phyloP scores from a whole-genome alignment of 345 rosid species.

The Populus simonii region DNA sequence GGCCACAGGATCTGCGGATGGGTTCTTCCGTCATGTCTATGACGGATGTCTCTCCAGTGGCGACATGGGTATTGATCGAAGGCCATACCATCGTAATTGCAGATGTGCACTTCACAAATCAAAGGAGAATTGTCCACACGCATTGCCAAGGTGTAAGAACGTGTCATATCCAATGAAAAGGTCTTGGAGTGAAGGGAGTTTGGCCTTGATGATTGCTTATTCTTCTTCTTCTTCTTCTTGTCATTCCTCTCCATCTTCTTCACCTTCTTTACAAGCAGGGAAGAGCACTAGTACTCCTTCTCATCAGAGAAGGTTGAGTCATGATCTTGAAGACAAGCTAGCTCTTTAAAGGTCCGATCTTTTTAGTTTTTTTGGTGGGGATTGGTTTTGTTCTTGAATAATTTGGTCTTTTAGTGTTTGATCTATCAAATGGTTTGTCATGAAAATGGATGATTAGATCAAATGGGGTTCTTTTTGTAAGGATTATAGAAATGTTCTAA shows the following conservation, averaged over 20 bases:
- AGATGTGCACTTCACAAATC: slow-evolving; percentile 54
- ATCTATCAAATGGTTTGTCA: neutral
- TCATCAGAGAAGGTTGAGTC: neutral
- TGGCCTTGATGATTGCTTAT: slow-evolving; percentile 27
- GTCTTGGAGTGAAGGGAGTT: slow-evolving; percentile 64
- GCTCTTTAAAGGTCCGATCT: neutral
- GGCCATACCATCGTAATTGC: slow-evolving; percentile 70
- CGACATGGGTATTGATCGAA: slow-evolving; percentile 44
- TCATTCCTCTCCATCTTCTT: slow-evolving; percentile 43
- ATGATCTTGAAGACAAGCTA: neutral
- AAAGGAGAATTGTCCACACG: slow-evolving; percentile 23
- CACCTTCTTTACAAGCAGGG: slow-evolving; percentile 22
- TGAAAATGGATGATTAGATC: neutral
- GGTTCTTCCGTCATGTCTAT: slow-evolving; percentile 47
- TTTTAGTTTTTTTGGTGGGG: neutral
- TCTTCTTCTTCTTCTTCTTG: neutral
- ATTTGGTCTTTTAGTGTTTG: neutral
- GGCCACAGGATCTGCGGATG: slow-evolving; percentile 56
- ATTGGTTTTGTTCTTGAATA: neutral
- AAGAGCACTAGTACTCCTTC: neutral
- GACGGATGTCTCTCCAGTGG: slow-evolving; percentile 55
- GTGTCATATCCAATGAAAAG: slow-evolving; percentile 54
- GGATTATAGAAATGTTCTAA: neutral
- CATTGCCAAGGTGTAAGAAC: slow-evolving; percentile 20
- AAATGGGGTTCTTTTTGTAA: neutral